A percentile compares a stretch with the other conserved stretches of the same genome.
phyloP scores from a whole-genome alignment of 345 rosid genomes.

The Melastoma malabathricum region DNA sequence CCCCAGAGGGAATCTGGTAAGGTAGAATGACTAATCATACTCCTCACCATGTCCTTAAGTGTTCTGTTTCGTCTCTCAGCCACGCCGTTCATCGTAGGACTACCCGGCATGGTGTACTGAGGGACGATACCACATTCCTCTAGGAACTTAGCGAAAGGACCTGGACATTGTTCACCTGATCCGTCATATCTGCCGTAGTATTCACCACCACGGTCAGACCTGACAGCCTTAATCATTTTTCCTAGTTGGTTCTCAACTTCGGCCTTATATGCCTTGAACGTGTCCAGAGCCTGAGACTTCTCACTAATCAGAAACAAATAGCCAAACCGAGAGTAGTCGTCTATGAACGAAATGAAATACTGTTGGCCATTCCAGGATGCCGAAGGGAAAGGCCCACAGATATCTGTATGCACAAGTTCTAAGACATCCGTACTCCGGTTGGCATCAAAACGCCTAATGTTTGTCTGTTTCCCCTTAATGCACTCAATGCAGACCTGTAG shows the following conservation, averaged over 20 bases:
- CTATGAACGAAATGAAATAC: too few relatives aligned
- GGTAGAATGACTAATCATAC: too few relatives aligned
- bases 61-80: background rate
- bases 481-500: constrained; percentile 5
- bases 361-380: too few relatives aligned
- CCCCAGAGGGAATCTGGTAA: too few relatives aligned
- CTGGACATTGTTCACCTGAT: too few relatives aligned
- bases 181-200: background rate
- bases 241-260: background rate
- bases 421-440: background rate
- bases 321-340: background rate
- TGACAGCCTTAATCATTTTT: constrained; percentile 5
- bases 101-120: background rate
- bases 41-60: too few relatives aligned
- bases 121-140: background rate
- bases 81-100: constrained; percentile 1
- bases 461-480: constrained; percentile 9
- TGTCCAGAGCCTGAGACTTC: constrained; percentile 2
- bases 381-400: too few relatives aligned
- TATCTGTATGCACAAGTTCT: too few relatives aligned
- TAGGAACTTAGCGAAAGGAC: too few relatives aligned
- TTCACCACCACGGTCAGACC: constrained; percentile 7
- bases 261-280: background rate
- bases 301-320: constrained; percentile 9
- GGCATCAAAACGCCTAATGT: constrained; percentile 4